A percentile compares a stretch with the other conserved stretches of the same genome.
phyloP scores from a whole-genome alignment of 805 yeast species.

The Candida ponderosae region DNA sequence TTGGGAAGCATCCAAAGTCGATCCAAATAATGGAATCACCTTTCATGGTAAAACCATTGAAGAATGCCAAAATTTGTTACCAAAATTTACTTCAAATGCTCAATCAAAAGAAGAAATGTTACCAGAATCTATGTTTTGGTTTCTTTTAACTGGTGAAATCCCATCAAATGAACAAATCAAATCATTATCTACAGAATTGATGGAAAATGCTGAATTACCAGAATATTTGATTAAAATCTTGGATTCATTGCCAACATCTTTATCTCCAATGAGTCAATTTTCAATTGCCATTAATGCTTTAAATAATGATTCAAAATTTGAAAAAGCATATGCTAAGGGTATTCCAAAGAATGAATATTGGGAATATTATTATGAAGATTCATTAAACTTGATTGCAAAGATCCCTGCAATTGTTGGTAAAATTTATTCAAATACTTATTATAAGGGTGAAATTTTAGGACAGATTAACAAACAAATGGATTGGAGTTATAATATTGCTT shows the following conservation, averaged over 20 bases:
- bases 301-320: conserved; percentile 75
- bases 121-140: conserved; percentile 82
- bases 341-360: conserved; percentile 78
- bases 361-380: conserved; percentile 77
- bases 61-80: conserved; percentile 64
- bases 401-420: conserved; percentile 75
- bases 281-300: conserved; percentile 76
- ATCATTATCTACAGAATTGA: conserved; percentile 67
- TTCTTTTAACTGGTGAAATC: conserved; percentile 73
- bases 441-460: conserved; percentile 62
- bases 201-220: conserved; percentile 72
- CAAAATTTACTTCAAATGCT: conserved; percentile 37
- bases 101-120: conserved; percentile 58
- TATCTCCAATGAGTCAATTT: conserved; percentile 89
- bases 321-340: conserved; percentile 81
- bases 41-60: conserved; percentile 83
- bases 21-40: conserved; percentile 79
- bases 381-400: conserved; percentile 73
- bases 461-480: conserved; percentile 45
- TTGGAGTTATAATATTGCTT: conserved; percentile 60
- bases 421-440: conserved; percentile 78
- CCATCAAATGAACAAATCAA: conserved; percentile 67
- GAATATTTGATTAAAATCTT: conserved; percentile 67
- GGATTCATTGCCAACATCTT: conserved; percentile 64
- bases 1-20: conserved; percentile 86